A percentile compares a stretch with the other conserved stretches of the same genome.
These are phyloP conservation scores for Aegle marmelos DNA, from an alignment of 345 rosid genomes.

Conservation along the genomic window DNA sequence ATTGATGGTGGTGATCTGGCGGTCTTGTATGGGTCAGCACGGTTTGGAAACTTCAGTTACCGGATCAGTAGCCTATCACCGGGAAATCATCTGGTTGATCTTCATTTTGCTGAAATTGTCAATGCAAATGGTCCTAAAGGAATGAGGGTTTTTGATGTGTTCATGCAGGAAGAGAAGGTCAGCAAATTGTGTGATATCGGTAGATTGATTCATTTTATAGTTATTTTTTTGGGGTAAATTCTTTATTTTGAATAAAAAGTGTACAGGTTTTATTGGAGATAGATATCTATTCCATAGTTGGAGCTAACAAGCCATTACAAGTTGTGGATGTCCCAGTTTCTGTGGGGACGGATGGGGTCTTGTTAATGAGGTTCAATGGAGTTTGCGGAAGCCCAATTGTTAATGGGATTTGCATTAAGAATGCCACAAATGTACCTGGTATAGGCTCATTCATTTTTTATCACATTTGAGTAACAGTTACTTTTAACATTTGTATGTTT, in stretches of 20 bases:
- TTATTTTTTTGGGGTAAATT: too few relatives aligned
- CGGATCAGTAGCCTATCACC: slow-evolving; percentile 24
- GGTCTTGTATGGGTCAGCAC: slow-evolving; percentile 41
- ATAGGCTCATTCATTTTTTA: slow-evolving; percentile 4
- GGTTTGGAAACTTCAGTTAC: slow-evolving; percentile 38
- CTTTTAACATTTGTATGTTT: background rate
- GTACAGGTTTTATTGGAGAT: slow-evolving; percentile 42
- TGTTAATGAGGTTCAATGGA: slow-evolving; percentile 36
- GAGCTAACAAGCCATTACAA: slow-evolving; percentile 45
- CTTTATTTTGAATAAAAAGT: background rate
- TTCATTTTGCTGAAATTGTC: slow-evolving; percentile 51
- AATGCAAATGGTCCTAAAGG: slow-evolving; percentile 48
- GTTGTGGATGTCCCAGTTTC: slow-evolving; percentile 33
- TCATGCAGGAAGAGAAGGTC: slow-evolving; percentile 47
- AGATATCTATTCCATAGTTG: slow-evolving; percentile 45
- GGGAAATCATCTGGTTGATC: slow-evolving; percentile 45
- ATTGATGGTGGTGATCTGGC: slow-evolving; percentile 37
- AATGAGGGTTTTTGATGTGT: slow-evolving; percentile 47
- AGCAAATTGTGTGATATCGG: slow-evolving; percentile 4
- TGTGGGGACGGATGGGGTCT: slow-evolving; percentile 29
- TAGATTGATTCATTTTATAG: background rate
- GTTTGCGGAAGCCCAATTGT: slow-evolving; percentile 40
- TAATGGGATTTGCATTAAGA: slow-evolving; percentile 42
- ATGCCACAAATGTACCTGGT: slow-evolving; percentile 26
- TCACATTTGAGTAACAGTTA: background rate